Evolutionary conservation across 345 rosid species (phyloP).

Genomic region (Linum trigynum): DNA sequence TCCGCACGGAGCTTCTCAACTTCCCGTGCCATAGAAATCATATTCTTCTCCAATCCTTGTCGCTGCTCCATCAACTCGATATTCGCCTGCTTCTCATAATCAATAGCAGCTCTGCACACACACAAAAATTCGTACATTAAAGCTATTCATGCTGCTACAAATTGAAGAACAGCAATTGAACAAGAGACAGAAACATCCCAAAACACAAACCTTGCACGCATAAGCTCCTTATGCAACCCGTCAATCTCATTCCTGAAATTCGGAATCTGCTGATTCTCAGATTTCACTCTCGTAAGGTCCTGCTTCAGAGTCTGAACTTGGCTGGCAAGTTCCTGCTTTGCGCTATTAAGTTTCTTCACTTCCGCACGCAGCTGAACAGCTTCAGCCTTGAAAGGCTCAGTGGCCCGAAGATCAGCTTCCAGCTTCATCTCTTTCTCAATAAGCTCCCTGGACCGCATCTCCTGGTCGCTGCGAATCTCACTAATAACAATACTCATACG

Average conservation of each 20-base stretch:
- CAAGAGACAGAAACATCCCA: not conserved
- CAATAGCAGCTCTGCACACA: conserved; percentile 52
- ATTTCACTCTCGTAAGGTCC: conserved; percentile 54
- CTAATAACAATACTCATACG: conserved; percentile 55
- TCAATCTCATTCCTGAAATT: conserved; percentile 54
- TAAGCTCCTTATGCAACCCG: conserved; percentile 70
- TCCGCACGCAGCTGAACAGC: conserved; percentile 53
- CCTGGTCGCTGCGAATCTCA: conserved; percentile 68
- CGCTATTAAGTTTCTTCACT: conserved; percentile 56
- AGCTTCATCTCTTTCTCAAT: conserved; percentile 74
- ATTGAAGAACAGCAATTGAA: conserved; percentile 1
- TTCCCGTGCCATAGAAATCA: conserved; percentile 97
- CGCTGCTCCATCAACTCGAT: conserved; percentile 86
- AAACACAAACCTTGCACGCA: conserved; percentile 67
- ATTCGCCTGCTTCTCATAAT: conserved; percentile 89
- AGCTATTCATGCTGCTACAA: conserved; percentile 8
- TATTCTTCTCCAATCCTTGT: conserved; percentile 84
- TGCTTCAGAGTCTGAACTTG: conserved; percentile 67
- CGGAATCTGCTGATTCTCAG: conserved; percentile 72
- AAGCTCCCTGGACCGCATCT: conserved; percentile 53
- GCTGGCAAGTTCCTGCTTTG: conserved; percentile 57
- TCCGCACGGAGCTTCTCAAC: conserved; percentile 92
- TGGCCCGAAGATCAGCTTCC: conserved; percentile 73
- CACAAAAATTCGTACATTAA: conserved; percentile 8
- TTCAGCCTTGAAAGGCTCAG: conserved; percentile 78